Percentiles rank a stretch among this genome's conserved stretches.
Evolutionary conservation across 2,329 filamentous ascomycete genomes (phyloP).

Genomic region (Calonectria multiphialidica): DNA sequence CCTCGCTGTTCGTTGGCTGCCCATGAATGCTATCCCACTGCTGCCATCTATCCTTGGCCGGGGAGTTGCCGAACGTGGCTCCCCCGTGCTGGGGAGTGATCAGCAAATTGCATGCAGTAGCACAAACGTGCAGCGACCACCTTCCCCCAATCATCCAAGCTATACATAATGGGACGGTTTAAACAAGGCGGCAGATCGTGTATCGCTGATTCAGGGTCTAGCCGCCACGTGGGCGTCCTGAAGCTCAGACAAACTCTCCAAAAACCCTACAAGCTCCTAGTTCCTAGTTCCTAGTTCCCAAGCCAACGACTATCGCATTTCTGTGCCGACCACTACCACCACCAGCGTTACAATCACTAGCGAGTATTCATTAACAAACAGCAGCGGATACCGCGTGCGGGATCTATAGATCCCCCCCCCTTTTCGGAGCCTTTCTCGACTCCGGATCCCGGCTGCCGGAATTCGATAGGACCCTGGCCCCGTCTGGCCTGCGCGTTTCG

Average conservation of each 20-base stretch:
- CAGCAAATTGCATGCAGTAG: conserved; percentile 8
- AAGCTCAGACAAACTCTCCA: background rate
- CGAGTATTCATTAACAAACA: background rate
- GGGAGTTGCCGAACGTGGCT: background rate
- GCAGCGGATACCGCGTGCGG: background rate
- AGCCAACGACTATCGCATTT: background rate
- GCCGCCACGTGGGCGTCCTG: conserved; percentile 4
- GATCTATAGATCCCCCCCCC: background rate
- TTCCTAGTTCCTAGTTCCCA: background rate
- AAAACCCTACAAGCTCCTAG: background rate
- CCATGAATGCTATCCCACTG: background rate
- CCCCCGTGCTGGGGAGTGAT: background rate
- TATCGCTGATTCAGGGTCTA: background rate
- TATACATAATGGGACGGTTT: background rate
- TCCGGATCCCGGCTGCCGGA: background rate
- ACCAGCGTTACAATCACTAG: background rate
- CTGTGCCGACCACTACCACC: background rate
- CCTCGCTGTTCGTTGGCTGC: background rate
- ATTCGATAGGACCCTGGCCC: background rate
- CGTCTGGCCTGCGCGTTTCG: background rate
- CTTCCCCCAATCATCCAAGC: background rate
- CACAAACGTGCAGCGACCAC: conserved; percentile 1
- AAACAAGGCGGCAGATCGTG: background rate
- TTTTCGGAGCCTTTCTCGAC: background rate
- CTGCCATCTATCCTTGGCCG: background rate